phyloP scores from a whole-genome alignment of 164 flowering plant species.

The Stephania japonica region DNA sequence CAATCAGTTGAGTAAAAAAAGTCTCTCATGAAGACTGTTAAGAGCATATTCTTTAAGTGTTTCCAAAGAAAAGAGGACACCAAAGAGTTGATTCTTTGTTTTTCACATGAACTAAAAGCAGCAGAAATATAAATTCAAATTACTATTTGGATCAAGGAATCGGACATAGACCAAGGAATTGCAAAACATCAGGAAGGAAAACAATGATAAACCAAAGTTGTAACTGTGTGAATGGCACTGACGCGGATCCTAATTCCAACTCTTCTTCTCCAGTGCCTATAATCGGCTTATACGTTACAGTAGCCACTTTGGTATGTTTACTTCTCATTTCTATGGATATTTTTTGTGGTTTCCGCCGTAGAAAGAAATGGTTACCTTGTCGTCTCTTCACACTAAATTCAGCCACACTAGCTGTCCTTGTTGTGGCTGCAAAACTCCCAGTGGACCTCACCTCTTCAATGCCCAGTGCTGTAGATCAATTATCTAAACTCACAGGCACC shows the following conservation, averaged over 20 bases:
- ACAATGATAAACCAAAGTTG: too few species aligned
- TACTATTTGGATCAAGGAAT: too few species aligned
- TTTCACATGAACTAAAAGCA: too few species aligned
- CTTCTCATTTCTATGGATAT: neutral
- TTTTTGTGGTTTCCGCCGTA: neutral
- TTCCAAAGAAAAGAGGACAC: too few species aligned
- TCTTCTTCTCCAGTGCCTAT: neutral
- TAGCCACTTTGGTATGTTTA: neutral
- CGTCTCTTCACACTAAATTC: constrained; percentile 1
- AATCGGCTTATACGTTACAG: neutral
- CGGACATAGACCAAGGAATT: too few species aligned
- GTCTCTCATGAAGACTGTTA: too few species aligned
- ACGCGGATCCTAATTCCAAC: neutral
- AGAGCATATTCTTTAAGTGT: too few species aligned
- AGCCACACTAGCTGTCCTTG: neutral
- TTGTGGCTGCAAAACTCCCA: constrained; percentile 5
- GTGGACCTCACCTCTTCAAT: constrained; percentile 11
- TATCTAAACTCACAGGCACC: constrained; percentile 9
- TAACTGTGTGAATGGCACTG: too few species aligned
- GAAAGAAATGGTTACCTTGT: constrained; percentile 11
- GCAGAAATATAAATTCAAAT: too few species aligned
- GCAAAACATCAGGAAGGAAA: too few species aligned
- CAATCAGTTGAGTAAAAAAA: too few species aligned
- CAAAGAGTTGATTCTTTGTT: too few species aligned
- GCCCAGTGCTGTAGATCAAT: constrained; percentile 8